Conservation (phyloP, 2,329 filamentous ascomycete genomes). For the Claviceps humidiphila region DNA sequence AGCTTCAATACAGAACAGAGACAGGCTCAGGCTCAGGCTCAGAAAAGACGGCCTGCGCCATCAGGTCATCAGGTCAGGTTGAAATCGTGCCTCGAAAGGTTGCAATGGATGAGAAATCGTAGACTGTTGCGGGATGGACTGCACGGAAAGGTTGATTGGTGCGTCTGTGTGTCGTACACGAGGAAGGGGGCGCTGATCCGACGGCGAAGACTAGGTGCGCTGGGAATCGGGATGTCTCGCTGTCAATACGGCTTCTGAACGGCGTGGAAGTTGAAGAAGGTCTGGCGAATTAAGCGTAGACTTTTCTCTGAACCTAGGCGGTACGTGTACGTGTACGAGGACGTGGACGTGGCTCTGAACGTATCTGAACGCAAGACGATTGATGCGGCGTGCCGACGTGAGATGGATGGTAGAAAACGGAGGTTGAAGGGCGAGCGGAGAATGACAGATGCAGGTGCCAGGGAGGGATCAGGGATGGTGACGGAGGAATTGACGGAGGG, state of each 20-base stretch:
- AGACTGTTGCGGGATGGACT: not conserved
- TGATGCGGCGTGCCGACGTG: not conserved
- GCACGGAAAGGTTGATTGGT: not conserved
- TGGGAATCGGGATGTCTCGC: not conserved
- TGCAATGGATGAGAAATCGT: not conserved
- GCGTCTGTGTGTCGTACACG: not conserved
- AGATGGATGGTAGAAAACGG: not conserved
- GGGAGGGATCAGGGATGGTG: not conserved
- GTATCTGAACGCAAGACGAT: not conserved
- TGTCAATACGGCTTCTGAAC: not conserved
- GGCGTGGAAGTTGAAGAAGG: not conserved
- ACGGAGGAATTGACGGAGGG: not conserved
- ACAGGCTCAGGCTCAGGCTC: constrained; percentile 6
- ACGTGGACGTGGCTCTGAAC: not conserved
- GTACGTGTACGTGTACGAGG: not conserved
- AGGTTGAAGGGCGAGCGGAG: not conserved
- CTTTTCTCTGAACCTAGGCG: not conserved
- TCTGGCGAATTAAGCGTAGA: not conserved
- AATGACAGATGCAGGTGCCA: not conserved
- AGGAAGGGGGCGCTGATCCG: not conserved
- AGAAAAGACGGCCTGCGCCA: constrained; percentile 6
- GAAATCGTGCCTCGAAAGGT: not conserved
- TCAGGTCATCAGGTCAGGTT: constrained; percentile 7
- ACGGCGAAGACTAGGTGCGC: not conserved
- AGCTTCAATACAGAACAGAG: constrained; percentile 4